phyloP scores from a whole-genome alignment of 1,139 yeast genomes.

The Schwanniomyces etchellsii region DNA sequence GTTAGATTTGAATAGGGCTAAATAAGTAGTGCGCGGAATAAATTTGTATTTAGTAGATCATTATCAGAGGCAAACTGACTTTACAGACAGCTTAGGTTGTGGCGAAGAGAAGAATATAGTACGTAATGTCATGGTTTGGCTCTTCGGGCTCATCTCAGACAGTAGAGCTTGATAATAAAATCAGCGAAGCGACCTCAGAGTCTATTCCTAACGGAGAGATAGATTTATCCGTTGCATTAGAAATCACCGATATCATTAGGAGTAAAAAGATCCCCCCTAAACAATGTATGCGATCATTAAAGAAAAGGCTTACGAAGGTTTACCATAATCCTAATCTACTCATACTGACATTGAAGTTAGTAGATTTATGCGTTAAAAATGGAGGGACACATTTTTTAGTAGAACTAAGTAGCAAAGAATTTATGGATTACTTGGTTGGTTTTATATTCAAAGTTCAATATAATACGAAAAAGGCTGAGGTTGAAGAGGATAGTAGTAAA shows the following conservation, averaged over 20 bases:
- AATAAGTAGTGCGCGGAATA: neutral
- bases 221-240: conserved; percentile 75
- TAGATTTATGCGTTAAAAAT: conserved; percentile 87
- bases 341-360: conserved; percentile 65
- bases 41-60: too few relatives aligned
- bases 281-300: conserved; percentile 79
- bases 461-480: conserved; percentile 24
- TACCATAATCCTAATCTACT: conserved; percentile 72
- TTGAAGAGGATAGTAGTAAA: conserved; percentile 33
- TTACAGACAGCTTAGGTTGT: neutral
- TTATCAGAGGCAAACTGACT: neutral
- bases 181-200: conserved; percentile 80
- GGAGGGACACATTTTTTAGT: conserved; percentile 82
- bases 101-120: neutral
- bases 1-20: too few relatives aligned
- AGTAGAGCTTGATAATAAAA: conserved; percentile 55
- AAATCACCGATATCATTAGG: conserved; percentile 82
- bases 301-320: conserved; percentile 61
- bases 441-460: conserved; percentile 34
- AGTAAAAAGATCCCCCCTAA: conserved; percentile 78
- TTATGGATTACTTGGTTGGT: conserved; percentile 66
- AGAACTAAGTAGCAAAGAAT: conserved; percentile 81
- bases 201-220: conserved; percentile 88
- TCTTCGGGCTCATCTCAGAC: conserved; percentile 35
- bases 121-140: conserved; percentile 63